Evolutionary conservation across 148 eudicot genomes (phyloP), one percentile per base, ranked within the genome.

Genomic region (Cornus suecica): DNA sequence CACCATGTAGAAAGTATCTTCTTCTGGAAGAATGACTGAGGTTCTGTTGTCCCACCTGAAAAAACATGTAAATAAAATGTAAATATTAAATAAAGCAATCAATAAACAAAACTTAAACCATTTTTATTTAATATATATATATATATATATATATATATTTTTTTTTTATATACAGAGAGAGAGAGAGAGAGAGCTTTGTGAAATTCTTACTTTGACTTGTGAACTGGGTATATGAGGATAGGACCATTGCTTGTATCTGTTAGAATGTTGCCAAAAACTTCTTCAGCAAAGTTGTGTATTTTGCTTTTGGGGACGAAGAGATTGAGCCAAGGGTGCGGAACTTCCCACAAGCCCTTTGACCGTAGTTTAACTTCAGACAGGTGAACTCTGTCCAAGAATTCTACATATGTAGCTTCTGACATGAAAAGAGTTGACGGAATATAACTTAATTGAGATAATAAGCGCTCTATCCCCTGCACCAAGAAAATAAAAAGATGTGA

Each of bases 241-340:
- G 91, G 97, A 2, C 94, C 97, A 65, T 86, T 88, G 83, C 84
- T 88, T 13, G 92, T 86, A 76, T 89, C 83, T 23, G 77, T 83
- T 0, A 91, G 65, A 74, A 94, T 92, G 68, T 86, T 82, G 23
- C 95, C 91, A 31, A 94, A 94, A 18, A 92, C 98, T 63, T 77
- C 83, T 20, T 80, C 74, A 4, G 89, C 87, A 68, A 94, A 94
- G 8, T 27, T 76, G 69, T 87, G 81, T 41, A 94, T 90, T 54
- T 84, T 90, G 78, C 86, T 86, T 69, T 68, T 82, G 11, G 98
- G 98, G 24, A 94, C 68, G 31, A 92, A 76, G 42, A 94, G 97
- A 78, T 92, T 92, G 68, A 94, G 88, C 98, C 98, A 94, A 24
- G 98, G 95, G 74, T 94, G 98, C 77, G 98, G 94, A 11, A 92